Conservation (phyloP, 257 asterid species). For the Coffea canephora region DNA sequence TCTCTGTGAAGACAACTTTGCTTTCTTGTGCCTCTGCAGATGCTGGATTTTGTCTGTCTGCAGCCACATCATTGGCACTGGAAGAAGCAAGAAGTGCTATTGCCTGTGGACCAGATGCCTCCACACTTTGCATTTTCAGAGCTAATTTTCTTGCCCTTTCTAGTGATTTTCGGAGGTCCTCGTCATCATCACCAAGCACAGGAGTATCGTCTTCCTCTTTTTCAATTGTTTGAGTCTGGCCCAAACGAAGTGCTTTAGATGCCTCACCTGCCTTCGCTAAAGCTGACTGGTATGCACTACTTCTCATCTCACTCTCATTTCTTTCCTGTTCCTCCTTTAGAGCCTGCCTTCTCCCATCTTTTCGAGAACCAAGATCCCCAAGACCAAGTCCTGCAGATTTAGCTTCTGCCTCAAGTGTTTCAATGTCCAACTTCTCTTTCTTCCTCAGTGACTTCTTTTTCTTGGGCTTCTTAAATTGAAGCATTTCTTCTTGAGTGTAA, state of each 20-base stretch:
- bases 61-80: conserved; percentile 32
- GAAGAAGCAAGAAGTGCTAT: conserved; percentile 57
- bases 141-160: conserved; percentile 89
- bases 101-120: conserved; percentile 44
- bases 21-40: conserved; percentile 65
- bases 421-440: conserved; percentile 79
- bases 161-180: conserved; percentile 81
- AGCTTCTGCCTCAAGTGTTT: conserved; percentile 96
- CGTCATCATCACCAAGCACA: conserved; percentile 84
- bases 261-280: conserved; percentile 86
- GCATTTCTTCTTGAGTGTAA: conserved; percentile 85
- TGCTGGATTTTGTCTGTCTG: conserved; percentile 38
- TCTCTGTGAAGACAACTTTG: conserved; percentile 89
- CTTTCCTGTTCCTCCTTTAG: conserved; percentile 77
- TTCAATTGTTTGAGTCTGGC: conserved; percentile 26
- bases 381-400: conserved; percentile 79
- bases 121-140: conserved; percentile 57
- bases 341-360: conserved; percentile 58
- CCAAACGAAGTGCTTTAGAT: conserved; percentile 79
- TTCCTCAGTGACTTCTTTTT: conserved; percentile 90
- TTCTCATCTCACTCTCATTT: conserved; percentile 73
- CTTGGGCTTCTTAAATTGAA: conserved; percentile 85
- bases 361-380: conserved; percentile 88
- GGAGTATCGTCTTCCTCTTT: conserved; percentile 61
- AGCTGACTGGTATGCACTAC: conserved; percentile 73